A percentile compares a stretch with the other conserved stretches of the same genome.
Conservation (phyloP, 257 asterid genomes). For the Eucommia ulmoides region DNA sequence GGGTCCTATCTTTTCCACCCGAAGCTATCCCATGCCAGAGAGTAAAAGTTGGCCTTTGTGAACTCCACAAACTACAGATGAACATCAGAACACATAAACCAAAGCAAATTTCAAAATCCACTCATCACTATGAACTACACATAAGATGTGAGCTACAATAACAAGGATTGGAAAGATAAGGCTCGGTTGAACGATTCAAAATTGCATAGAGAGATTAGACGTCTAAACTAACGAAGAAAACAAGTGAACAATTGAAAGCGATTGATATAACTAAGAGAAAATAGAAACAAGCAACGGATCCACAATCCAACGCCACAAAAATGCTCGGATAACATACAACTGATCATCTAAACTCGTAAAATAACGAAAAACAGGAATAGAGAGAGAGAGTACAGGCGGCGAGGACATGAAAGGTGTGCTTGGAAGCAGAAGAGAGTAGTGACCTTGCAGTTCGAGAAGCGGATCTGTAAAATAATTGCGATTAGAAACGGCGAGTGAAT, state of each 20-base stretch:
- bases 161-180: no score
- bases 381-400: constrained; percentile 28
- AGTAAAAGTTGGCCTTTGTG: no score
- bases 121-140: no score
- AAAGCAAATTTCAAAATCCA: no score
- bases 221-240: not conserved
- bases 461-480: constrained; percentile 80
- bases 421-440: constrained; percentile 55
- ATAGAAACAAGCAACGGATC: not conserved
- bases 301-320: not conserved
- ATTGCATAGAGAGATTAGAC: not conserved
- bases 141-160: no score
- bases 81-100: no score
- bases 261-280: not conserved
- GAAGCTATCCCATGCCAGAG: no score
- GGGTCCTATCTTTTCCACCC: no score
- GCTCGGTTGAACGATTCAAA: not conserved
- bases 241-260: not conserved
- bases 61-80: no score
- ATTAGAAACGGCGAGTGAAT: no score
- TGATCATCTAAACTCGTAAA: no score
- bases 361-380: no score
- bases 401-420: constrained; percentile 59
- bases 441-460: constrained; percentile 45
- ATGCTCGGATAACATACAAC: not conserved